A percentile compares a stretch with the other conserved stretches of the same genome.
These are phyloP conservation scores for Leptographium galeiforme DNA, from an alignment of 2,329 filamentous ascomycete genomes.

Conservation along the genomic window DNA sequence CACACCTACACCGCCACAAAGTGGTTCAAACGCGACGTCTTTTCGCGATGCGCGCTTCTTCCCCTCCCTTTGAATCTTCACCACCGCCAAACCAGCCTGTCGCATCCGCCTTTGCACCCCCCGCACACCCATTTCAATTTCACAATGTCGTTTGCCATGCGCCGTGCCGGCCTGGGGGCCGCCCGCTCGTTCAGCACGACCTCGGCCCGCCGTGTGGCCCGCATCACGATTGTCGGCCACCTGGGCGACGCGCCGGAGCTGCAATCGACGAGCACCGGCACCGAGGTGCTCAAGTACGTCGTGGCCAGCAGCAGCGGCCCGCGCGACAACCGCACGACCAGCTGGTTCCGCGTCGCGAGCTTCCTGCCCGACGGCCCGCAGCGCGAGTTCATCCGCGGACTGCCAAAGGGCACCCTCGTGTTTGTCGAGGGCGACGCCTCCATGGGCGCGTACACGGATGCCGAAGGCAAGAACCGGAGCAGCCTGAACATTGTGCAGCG, in stretches of 20 bases:
- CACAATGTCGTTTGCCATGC: conserved; percentile 13
- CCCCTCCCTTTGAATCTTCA: background rate
- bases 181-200: conserved; percentile 66
- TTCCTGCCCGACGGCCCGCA: conserved; percentile 55
- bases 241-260: conserved; percentile 70
- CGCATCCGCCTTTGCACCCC: no score
- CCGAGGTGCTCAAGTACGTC: conserved; percentile 63
- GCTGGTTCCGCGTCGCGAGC: conserved; percentile 71
- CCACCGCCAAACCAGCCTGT: background rate
- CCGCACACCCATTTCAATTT: no score
- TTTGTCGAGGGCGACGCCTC: conserved; percentile 72
- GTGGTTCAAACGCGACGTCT: background rate
- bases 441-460: conserved; percentile 53
- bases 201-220: conserved; percentile 51
- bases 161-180: conserved; percentile 12
- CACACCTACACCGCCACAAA: background rate
- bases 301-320: conserved; percentile 57
- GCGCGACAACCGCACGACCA: conserved; percentile 59
- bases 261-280: conserved; percentile 52
- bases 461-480: conserved; percentile 54
- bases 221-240: conserved; percentile 77
- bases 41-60: background rate
- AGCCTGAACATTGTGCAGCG: conserved; percentile 64
- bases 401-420: conserved; percentile 74
- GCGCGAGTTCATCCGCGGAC: conserved; percentile 56